A percentile compares a stretch with the other conserved stretches of the same genome.
Conservation (phyloP, 371 early-diverging fungal genomes). For the Mortierella sp. region DNA sequence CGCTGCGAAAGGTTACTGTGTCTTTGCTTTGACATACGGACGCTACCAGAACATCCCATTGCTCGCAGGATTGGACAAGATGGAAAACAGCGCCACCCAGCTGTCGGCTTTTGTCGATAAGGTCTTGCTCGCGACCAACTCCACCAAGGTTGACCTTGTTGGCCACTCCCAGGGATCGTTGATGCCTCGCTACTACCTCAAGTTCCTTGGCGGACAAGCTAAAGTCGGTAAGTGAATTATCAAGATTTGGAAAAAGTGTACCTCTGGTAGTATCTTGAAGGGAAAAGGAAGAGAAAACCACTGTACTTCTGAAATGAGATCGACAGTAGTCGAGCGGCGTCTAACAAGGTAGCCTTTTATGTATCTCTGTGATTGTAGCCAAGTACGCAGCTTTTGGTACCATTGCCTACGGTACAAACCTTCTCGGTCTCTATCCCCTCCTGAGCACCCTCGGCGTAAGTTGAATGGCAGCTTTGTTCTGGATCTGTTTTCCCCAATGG, state of each 20-base stretch:
- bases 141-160: constrained; percentile 52
- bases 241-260: not conserved
- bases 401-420: constrained; percentile 49
- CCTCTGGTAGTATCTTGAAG: not conserved
- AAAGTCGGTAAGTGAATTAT: constrained; percentile 36
- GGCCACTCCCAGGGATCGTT: constrained; percentile 55
- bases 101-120: constrained; percentile 52
- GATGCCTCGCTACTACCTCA: constrained; percentile 54
- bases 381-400: constrained; percentile 52
- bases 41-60: constrained; percentile 37
- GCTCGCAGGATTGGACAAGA: constrained; percentile 52
- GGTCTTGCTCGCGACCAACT: constrained; percentile 44
- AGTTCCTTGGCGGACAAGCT: constrained; percentile 42
- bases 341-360: not conserved
- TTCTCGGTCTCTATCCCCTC: constrained; percentile 33
- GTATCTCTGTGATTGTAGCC: constrained; percentile 21
- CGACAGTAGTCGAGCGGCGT: not conserved
- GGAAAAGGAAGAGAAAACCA: not conserved
- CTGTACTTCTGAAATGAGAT: not conserved
- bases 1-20: constrained; percentile 43
- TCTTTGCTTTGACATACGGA: constrained; percentile 49
- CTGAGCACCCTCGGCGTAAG: constrained; percentile 31
- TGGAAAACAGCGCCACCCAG: constrained; percentile 46
- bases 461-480: not conserved
- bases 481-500: no score